Conservation (phyloP, 2,329 filamentous ascomycete genomes). For the Ascochyta rabiei region DNA sequence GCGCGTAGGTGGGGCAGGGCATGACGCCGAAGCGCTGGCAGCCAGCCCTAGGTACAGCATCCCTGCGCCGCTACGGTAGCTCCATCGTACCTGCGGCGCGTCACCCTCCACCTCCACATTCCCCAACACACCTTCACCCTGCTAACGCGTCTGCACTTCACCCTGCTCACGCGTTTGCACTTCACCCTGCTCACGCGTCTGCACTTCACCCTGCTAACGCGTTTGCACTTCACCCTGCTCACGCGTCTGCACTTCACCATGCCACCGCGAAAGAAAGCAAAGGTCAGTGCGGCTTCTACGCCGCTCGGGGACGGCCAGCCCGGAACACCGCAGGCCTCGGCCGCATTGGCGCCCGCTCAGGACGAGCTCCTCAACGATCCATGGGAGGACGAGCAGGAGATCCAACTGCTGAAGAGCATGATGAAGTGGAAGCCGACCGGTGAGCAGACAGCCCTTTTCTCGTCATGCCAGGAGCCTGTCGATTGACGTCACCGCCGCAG, state of each 20-base stretch:
- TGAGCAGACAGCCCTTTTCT: not conserved
- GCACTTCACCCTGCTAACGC: conserved; percentile 65
- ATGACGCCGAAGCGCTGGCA: conserved; percentile 38
- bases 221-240: conserved; percentile 31
- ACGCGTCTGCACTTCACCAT: conserved; percentile 50
- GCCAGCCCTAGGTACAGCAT: conserved; percentile 37
- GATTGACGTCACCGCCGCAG: conserved; percentile 45
- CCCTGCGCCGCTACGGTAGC: conserved; percentile 22
- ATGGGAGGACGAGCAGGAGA: conserved; percentile 96
- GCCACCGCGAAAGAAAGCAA: conserved; percentile 74
- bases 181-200: not conserved
- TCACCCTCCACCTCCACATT: not conserved
- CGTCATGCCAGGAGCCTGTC: not conserved
- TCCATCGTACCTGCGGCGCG: conserved; percentile 19
- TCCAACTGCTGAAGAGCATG: conserved; percentile 88
- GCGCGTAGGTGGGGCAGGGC: conserved; percentile 16
- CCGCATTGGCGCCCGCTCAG: conserved; percentile 55
- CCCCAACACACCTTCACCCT: not conserved
- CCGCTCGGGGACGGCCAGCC: conserved; percentile 51
- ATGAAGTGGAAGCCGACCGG: conserved; percentile 97
- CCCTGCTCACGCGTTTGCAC: no score
- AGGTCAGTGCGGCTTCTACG: conserved; percentile 63
- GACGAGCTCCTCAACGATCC: conserved; percentile 69
- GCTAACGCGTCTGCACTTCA: no score
- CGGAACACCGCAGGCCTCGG: conserved; percentile 48